These are phyloP conservation scores for Astraeus odoratus DNA, from an alignment of 768 basidiomycete species.

Conservation along the genomic window DNA sequence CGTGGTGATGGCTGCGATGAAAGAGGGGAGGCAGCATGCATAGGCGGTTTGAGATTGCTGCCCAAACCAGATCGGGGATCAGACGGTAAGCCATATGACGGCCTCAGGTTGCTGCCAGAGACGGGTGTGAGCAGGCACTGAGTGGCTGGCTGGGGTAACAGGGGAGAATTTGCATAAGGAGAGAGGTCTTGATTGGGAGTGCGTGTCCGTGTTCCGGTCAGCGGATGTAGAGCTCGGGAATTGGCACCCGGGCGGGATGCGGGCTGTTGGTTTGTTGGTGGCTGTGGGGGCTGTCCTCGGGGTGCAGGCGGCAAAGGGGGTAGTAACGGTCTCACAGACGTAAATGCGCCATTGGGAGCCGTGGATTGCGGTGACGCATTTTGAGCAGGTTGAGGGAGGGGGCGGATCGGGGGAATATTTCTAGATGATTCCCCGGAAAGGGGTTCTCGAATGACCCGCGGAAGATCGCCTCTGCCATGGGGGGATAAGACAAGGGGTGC, in stretches of 20 bases:
- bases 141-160: slow-evolving; percentile 34
- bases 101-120: slow-evolving; percentile 29
- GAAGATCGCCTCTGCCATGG: slow-evolving; percentile 54
- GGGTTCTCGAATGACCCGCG: slow-evolving; percentile 62
- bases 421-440: slow-evolving; percentile 47
- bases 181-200: slow-evolving; percentile 58
- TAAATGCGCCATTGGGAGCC: background rate
- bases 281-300: slow-evolving; percentile 54
- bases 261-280: slow-evolving; percentile 32
- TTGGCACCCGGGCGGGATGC: slow-evolving; percentile 24
- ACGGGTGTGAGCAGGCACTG: slow-evolving; percentile 38
- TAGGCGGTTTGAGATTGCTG: slow-evolving; percentile 30
- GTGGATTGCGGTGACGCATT: background rate
- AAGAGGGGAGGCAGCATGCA: slow-evolving; percentile 29
- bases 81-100: slow-evolving; percentile 48
- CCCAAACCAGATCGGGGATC: slow-evolving; percentile 54
- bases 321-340: slow-evolving; percentile 37
- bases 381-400: slow-evolving; percentile 23
- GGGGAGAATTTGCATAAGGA: slow-evolving; percentile 36
- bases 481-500: slow-evolving; percentile 73
- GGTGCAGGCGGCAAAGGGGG: slow-evolving; percentile 69
- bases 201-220: slow-evolving; percentile 30
- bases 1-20: slow-evolving; percentile 24
- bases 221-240: slow-evolving; percentile 26
- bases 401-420: slow-evolving; percentile 15